Evolutionary conservation across 495 filamentous ascomycete species (phyloP), one percentile per base, ranked within the genome.

Genomic region (Tuber magnatum): DNA sequence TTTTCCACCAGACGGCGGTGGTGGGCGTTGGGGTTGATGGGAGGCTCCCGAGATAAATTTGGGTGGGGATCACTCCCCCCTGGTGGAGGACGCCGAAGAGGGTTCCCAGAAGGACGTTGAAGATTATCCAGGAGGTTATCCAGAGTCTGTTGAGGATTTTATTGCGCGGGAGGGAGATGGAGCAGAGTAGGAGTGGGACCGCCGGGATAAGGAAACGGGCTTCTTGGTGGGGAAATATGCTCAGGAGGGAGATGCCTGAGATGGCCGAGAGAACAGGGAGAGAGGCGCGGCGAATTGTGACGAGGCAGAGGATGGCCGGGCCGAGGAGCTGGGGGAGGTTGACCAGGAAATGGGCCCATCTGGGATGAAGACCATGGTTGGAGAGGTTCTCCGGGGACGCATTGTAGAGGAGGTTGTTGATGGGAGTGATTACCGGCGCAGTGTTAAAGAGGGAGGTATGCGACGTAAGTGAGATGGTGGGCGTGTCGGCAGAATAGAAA

Each of bases 51-150:
- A 79, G 71, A 46, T 81, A 70, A 14, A 88, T 82, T 80, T 99
- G 95, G 12, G 90, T 88, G 18, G 93, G 93, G 6, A 98, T 88
- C 40, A 99, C 88, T 42, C 95, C 95, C 41, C 92, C 95, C 86
- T 99, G 95, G 83, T 99, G 95, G 80, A 95, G 98, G 12, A 92
- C 83, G 9, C 95, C 95, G 92, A 98, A 96, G 35, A 98, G 85
- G 12, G 91, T 84, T 32, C 93, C 96, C 68, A 97, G 85, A 7
- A 87, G 75, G 43, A 88, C 83, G 83, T 99, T 99, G 85, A 99
- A 98, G 72, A 89, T 78, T 35, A 97, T 85, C 95, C 95, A 99
- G 2, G 86, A 73, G 0, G 80, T 86, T 41, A 91, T 83, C 87
- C 92, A 95, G 12, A 88, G 70, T 32, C 86, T 86, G 24, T 76